Base-by-base conservation (phyloP, 331 rosid genomes). In the Arachis monticola region DNA sequence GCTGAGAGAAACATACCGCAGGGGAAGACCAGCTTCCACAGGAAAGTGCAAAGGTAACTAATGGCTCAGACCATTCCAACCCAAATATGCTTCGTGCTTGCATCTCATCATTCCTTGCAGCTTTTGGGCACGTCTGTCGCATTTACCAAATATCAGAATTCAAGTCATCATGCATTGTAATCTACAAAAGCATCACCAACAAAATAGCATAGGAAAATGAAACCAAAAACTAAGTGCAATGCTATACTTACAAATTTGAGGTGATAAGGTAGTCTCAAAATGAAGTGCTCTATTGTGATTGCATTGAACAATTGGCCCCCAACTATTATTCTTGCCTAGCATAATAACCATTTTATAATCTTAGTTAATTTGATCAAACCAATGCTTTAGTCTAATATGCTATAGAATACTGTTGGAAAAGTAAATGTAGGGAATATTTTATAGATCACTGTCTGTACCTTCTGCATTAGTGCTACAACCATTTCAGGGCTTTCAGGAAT, bases 21-120 rank as follows among this genome's bases (percentile, higher is more conserved):
- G 96, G 96, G 65, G 97, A 92, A 56, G 97, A 92, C 93, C 97
- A 90, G 84, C 93, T 88, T 84, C 96, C 97, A 27, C 93, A 92
- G 14, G 93, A 90, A 65, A 90, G 93, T 27, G 97, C 96, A 77
- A 92, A 90, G 50, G 93, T 88, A 78, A 92, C 96, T 83, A 92
- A 82, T 10, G 96, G 93, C 80, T 92, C 97, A 4, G 92, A 87
- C 92, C 91, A 88, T 71, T 92, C 93, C 83, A 90, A 88, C 60
- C 97, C 97, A 17, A 90, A 89, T 76, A 82, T 62, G 40, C 88
- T 90, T 30, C 88, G 83, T 45, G 89, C 89, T 85, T 87, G 85
- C 86, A 85, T 86, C 88, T 88, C 93, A 22, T 88, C 91, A 8
- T 85, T 77, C 69, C 90, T 92, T 4, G 84, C 88, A 62, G 92